Evolutionary conservation across 345 rosid genomes (phyloP).

Genomic region (Hibiscus tridactylites): DNA sequence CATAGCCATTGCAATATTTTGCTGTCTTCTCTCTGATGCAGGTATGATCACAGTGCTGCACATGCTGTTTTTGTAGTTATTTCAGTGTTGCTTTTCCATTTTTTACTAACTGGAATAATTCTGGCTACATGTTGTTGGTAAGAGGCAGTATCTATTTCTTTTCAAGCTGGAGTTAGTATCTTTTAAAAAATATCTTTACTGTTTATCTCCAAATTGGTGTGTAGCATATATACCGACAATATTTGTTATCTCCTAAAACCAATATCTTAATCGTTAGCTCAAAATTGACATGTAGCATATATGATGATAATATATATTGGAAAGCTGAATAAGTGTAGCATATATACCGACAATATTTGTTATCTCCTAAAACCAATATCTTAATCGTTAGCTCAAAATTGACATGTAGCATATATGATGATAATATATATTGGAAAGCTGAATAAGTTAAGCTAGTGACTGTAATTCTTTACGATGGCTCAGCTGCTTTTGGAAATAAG

Average conservation of each 20-base stretch:
- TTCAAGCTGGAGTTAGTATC: not conserved
- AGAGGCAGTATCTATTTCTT: constrained; percentile 18
- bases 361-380: too few species aligned
- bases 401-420: not conserved
- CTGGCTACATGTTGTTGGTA: constrained; percentile 92
- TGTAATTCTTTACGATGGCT: not conserved
- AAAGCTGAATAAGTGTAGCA: not conserved
- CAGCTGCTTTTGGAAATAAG: not conserved
- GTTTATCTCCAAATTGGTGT: not conserved
- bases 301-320: not conserved
- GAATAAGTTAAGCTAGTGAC: not conserved
- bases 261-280: not conserved
- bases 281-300: not conserved
- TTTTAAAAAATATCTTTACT: not conserved
- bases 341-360: not conserved
- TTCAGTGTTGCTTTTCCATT: constrained; percentile 75
- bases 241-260: not conserved
- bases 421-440: not conserved
- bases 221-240: not conserved
- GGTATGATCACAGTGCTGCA: constrained; percentile 85
- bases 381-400: not conserved
- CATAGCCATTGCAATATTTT: not conserved
- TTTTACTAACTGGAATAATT: constrained; percentile 60
- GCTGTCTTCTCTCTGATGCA: constrained; percentile 27
- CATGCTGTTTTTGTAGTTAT: constrained; percentile 77